Evolutionary conservation across 352 stramenopile species (phyloP), one percentile per base, ranked within the genome.

Genomic region (Phytophthora nicotianae): DNA sequence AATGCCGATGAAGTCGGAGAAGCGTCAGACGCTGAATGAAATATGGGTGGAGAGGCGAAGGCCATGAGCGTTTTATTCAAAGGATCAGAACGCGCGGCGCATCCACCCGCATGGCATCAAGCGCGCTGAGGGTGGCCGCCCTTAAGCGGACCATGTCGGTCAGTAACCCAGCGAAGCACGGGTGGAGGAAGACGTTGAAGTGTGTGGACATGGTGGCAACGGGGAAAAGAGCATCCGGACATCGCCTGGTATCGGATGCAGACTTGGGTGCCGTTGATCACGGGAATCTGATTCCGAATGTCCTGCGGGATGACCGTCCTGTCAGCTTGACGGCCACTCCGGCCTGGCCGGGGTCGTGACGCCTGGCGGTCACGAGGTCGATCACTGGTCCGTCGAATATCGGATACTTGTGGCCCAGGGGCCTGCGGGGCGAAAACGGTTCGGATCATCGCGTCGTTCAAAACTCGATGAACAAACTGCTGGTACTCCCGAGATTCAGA

Each of bases 401-500:
- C n/a, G n/a, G n/a, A n/a, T n/a, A n/a, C n/a, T n/a, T n/a, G n/a
- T n/a, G n/a, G n/a, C n/a, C n/a, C n/a, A n/a, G n/a, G n/a, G n/a
- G n/a, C n/a, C n/a, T n/a, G n/a, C n/a, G n/a, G n/a, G n/a, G n/a
- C n/a, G n/a, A 41, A 41, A 20, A 41, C 35, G 35, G 13, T 14
- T 10, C 33, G 6, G 4, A 16, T n/a, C 6, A 40, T n/a, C 3
- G 33, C 33, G 33, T 16, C 11, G 14, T 40, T 8, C 4, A 40
- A 9, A 3, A 40, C 33, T 5, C 11, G 11, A 9, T 32, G 26
- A 4, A 47, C 40, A 7, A n/a, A n/a, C 6, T 16, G 40, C 4
- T 27, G 40, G 10, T 47, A 27, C 40, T 27, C 40, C 6, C n/a
- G 49, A 27, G 50, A 66, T 21, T 66, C 49, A 8, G 8, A 3